Conservation (phyloP, 352 stramenopile species). For the Pelagophyceae sp. region DNA sequence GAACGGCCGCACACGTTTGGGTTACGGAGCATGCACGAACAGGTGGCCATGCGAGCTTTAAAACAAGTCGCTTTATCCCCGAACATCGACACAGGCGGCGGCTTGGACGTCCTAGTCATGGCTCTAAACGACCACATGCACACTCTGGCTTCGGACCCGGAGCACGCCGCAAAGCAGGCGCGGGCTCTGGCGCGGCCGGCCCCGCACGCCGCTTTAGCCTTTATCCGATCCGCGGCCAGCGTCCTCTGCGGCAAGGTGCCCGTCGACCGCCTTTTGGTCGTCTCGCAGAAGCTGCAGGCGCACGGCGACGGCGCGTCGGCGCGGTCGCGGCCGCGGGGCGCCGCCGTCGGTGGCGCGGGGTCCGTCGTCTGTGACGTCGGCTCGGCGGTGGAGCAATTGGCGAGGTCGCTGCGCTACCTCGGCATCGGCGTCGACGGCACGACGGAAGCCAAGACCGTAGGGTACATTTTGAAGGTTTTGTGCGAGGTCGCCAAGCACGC, state of each 20-base stretch:
- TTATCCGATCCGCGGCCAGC: not conserved
- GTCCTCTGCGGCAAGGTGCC: conserved; percentile 1
- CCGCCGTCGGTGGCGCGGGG: not conserved
- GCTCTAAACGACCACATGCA: not conserved
- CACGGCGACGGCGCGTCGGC: not conserved
- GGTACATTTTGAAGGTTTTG: not conserved
- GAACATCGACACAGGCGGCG: conserved; percentile 1
- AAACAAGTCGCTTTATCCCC: not conserved
- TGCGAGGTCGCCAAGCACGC: not conserved
- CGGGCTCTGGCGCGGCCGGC: not conserved
- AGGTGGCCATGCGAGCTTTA: not conserved
- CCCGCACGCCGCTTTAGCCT: not conserved
- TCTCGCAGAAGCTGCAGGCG: not conserved
- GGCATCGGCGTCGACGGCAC: not conserved
- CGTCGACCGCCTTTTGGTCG: not conserved
- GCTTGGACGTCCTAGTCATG: not conserved
- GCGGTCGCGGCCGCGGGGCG: not conserved
- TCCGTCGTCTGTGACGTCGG: not conserved
- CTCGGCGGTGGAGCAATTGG: not conserved
- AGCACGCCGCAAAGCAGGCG: not conserved
- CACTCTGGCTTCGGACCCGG: not conserved
- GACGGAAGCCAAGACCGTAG: not conserved
- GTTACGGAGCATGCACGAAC: not conserved
- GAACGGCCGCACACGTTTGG: not conserved
- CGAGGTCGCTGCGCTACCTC: not conserved